Base-by-base conservation (phyloP, 768 basidiomycete species). In the Mycena latifolia region DNA sequence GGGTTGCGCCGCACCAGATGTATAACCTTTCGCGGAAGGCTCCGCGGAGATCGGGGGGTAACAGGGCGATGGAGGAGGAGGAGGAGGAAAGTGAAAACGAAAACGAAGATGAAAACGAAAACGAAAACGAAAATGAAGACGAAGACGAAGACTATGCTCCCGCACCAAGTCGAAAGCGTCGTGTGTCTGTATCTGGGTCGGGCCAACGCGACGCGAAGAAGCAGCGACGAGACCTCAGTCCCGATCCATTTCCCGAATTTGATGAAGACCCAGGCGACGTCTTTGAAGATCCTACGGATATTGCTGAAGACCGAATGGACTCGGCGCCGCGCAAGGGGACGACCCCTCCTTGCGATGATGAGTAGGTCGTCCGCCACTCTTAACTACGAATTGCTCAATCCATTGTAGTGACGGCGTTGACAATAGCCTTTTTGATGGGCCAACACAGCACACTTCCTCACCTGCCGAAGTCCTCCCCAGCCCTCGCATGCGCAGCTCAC, bases 11-110 rank as follows among this genome's bases (percentile, higher is more conserved):
- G 17, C 75, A 77, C 35, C 76, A 78, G 28, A 62, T 52, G 4
- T 79, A 78, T 71, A 48, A 67, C 1, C 31, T 72, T 69, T 55
- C 75, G 72, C 64, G 72, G 72, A 55, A 74, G 52, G 64, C 57
- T 22, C 14, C 24, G 28, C 27, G 18, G 31, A 35, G 20, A 22
- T 7, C 35, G 57, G 18, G 10, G 11, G 47, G 25, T 12, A 20
- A 50, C 37, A 39, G 27, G 0, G 58, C 10, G 9, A 18, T 5
- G 27, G 50, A 64, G 24, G 63, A 63, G 37, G 43, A 48, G 31
- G 61, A 55, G 18, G 18, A 43, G 11, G 41, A 43, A 11, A 14
- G 14, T 7, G 41, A 43, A 11, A 11, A 43, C 18, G 41, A n/a
- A 20, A 33, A 39, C 7, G 37, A 39, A 39, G 37, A 39, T 17